Evolutionary conservation across 2,329 filamentous ascomycete genomes (phyloP).

Genomic region (Diaporthe batatas): DNA sequence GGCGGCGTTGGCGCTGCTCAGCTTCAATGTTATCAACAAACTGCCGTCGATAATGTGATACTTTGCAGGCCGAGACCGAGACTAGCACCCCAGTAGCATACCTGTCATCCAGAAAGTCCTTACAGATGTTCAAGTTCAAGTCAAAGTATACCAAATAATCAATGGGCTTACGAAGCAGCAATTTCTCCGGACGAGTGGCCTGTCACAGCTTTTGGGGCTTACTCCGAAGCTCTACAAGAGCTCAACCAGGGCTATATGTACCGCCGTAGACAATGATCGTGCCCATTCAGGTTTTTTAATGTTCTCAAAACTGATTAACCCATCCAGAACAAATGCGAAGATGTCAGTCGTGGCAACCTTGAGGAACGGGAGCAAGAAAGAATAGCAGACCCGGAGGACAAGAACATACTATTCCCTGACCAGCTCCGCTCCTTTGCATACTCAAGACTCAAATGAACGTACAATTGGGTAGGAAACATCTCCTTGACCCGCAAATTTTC

Average conservation of each 20-base stretch:
- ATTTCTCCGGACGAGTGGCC: slow-evolving; percentile 56
- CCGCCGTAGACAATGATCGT: slow-evolving; percentile 24
- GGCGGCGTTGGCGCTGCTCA: slow-evolving; percentile 41
- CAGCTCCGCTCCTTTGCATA: neutral
- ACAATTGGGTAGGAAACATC: slow-evolving; percentile 47
- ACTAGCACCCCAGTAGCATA: slow-evolving; percentile 49
- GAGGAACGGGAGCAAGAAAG: slow-evolving; percentile 53
- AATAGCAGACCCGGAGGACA: slow-evolving; percentile 53
- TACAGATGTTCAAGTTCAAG: neutral
- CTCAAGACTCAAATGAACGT: slow-evolving; percentile 35
- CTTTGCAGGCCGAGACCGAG: slow-evolving; percentile 49
- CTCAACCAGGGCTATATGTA: slow-evolving; percentile 53
- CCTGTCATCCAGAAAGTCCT: neutral
- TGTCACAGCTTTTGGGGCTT: slow-evolving; percentile 47
- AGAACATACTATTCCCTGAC: slow-evolving; percentile 48
- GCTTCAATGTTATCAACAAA: slow-evolving; percentile 47
- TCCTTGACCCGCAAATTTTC: slow-evolving; percentile 49
- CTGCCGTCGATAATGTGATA: slow-evolving; percentile 52
- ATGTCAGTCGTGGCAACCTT: slow-evolving; percentile 60
- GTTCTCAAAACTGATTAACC: slow-evolving; percentile 33
- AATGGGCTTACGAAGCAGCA: slow-evolving; percentile 48
- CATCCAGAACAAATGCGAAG: slow-evolving; percentile 3
- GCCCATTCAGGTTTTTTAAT: slow-evolving; percentile 26
- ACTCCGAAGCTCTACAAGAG: slow-evolving; percentile 48
- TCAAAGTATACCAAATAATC: neutral